Conservation (phyloP, 1,139 yeast genomes). For the Trichomonascaceae sp. region DNA sequence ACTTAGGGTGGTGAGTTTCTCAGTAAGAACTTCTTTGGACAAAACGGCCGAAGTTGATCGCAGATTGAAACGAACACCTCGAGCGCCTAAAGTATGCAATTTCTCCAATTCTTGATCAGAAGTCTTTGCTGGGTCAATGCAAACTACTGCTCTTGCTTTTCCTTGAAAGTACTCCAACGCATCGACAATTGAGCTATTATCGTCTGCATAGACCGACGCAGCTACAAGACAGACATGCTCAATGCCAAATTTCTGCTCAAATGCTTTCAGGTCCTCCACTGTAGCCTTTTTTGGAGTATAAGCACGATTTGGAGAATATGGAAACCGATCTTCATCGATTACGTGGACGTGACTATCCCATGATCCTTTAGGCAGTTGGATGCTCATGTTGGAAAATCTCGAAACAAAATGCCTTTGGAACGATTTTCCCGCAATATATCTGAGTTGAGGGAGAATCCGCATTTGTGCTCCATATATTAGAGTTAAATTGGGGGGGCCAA, state of each 20-base stretch:
- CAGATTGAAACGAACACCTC: constrained; percentile 9
- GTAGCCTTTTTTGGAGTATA: constrained; percentile 6
- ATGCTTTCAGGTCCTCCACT: constrained; percentile 3
- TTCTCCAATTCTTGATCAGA: constrained; percentile 3
- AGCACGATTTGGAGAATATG: constrained; percentile 6
- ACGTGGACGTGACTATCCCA: constrained; percentile 11
- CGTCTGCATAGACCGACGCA: constrained; percentile 7
- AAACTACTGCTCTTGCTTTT: constrained; percentile 6
- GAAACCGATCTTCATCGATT: constrained; percentile 5
- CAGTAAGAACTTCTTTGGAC: neutral
- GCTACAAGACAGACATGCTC: constrained; percentile 6
- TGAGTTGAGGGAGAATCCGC: neutral
- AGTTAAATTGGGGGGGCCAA: neutral
- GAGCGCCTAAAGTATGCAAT: constrained; percentile 7
- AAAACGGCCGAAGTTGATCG: neutral
- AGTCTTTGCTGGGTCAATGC: constrained; percentile 6
- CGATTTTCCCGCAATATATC: neutral
- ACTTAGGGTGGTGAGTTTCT: neutral
- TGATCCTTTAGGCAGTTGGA: constrained; percentile 6
- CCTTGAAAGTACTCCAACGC: constrained; percentile 1
- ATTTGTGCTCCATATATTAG: neutral
- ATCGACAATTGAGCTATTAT: constrained; percentile 4
- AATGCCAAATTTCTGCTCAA: constrained; percentile 6
- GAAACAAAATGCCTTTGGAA: neutral
- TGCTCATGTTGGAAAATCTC: neutral